phyloP scores from a whole-genome alignment of 164 flowering plant genomes.

The Magnolia changhungtana region DNA sequence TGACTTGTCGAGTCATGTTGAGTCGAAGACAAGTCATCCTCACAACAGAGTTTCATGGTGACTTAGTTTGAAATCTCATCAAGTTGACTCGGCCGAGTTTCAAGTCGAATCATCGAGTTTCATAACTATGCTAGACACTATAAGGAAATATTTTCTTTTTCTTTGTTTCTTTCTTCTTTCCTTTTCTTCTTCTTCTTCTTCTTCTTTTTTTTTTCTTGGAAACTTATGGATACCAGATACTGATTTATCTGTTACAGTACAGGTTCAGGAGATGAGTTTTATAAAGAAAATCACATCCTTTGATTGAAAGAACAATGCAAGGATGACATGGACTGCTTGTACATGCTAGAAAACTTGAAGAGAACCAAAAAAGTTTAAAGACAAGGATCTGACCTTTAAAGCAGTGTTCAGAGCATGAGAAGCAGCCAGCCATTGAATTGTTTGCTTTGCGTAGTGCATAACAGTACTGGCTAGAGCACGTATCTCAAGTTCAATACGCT shows the following conservation, averaged over 20 bases:
- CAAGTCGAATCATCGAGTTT: no score
- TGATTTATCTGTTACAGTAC: background rate
- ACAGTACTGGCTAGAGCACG: conserved; percentile 46
- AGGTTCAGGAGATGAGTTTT: background rate
- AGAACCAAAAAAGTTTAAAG: background rate
- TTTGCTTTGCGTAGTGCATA: conserved; percentile 53
- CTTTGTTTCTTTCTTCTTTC: no score
- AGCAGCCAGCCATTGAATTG: conserved; percentile 85
- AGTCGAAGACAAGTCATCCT: no score
- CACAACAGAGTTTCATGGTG: no score
- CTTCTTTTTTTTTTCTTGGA: no score
- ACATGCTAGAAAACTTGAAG: background rate
- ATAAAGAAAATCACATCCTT: background rate
- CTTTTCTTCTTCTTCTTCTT: no score
- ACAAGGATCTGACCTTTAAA: conserved; percentile 47
- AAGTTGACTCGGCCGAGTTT: no score
- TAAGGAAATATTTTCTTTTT: no score
- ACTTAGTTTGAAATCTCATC: no score
- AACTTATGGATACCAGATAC: no score
- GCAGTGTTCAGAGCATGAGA: conserved; percentile 66
- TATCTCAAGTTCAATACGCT: conserved; percentile 72
- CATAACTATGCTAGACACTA: no score
- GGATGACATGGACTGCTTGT: background rate
- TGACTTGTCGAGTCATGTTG: no score
- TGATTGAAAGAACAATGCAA: background rate